Evolutionary conservation across 2,329 filamentous ascomycete species (phyloP), one percentile per base, ranked within the genome.

Genomic region (Fusarium abutilonis): DNA sequence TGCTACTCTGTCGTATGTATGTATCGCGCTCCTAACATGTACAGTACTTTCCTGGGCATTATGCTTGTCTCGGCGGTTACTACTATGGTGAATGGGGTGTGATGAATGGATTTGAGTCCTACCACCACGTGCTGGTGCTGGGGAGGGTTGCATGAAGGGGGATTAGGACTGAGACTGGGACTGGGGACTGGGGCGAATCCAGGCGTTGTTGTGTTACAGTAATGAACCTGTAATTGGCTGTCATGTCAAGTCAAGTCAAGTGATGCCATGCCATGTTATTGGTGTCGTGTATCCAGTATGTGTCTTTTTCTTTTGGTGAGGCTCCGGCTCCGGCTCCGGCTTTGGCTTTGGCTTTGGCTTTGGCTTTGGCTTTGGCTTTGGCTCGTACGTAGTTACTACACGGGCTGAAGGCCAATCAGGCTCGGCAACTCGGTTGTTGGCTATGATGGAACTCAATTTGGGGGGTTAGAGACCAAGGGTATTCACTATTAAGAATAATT

Each of bases 91-190:
- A 19, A 9, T 47, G 52, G 26, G 21, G 13, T 23, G 49, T 26
- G 34, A 47, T 36, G 23, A 47, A 21, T 32, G 45, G 19, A 38
- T 47, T 34, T 14, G 17, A 35, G 23, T 46, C 49, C 49, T 53
- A 53, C 56, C 28, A 42, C 48, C 55, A 60, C 42, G 56, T 60
- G 56, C 56, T 43, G 47, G 46, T n/a, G n/a, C n/a, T n/a, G n/a
- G 26, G 48, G 55, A 40, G 55, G 55, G 48, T 48, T 60, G 42
- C 56, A 60, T 60, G 56, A 41, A 35, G 28, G 32, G 29, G 21
- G n/a, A 32, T 32, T 13, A 14, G 31, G 31, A 29, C 10, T 29
- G 10, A 29, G 21, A 23, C 21, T 23, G 21, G 21, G 21, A 23
- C 21, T 23, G n/a, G 9, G 26, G 47, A 42, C 10, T 49, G 38